A percentile compares a stretch with the other conserved stretches of the same genome.
phyloP scores from a whole-genome alignment of 2,329 filamentous ascomycete genomes.

The Penicillium sp. region DNA sequence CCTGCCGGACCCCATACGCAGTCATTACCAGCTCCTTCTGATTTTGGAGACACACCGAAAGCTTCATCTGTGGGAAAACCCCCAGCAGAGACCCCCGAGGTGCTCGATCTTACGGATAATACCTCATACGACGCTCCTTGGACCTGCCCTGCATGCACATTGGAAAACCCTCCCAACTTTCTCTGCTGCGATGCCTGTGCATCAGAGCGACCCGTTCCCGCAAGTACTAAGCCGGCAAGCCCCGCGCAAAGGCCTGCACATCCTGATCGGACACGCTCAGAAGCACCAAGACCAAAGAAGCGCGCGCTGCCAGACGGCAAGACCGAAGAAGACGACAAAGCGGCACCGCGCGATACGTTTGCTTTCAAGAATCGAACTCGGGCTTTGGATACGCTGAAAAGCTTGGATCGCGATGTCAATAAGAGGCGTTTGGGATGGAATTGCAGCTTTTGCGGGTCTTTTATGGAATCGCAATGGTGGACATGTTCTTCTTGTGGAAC shows the following conservation, averaged over 20 bases:
- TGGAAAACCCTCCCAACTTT: constrained; percentile 56
- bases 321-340: constrained; percentile 7
- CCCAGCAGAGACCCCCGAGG: constrained; percentile 1
- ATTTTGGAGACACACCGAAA: constrained; percentile 19
- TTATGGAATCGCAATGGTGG: constrained; percentile 63
- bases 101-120: constrained; percentile 23
- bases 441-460: constrained; percentile 54
- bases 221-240: constrained; percentile 13
- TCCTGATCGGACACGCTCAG: constrained; percentile 1
- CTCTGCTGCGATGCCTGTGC: constrained; percentile 58
- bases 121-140: constrained; percentile 44
- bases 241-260: neutral
- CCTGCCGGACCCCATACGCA: constrained; percentile 46
- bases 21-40: constrained; percentile 36
- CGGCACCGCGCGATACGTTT: constrained; percentile 13
- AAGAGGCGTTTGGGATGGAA: constrained; percentile 54
- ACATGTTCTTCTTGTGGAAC: constrained; percentile 56
- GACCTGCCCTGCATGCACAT: constrained; percentile 58
- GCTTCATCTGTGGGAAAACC: neutral
- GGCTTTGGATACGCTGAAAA: constrained; percentile 36
- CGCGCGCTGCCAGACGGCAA: constrained; percentile 10
- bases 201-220: constrained; percentile 47
- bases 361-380: constrained; percentile 29
- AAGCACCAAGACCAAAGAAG: constrained; percentile 20
- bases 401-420: constrained; percentile 40